phyloP scores from a whole-genome alignment of 1,139 yeast genomes.

The Candida sp. region DNA sequence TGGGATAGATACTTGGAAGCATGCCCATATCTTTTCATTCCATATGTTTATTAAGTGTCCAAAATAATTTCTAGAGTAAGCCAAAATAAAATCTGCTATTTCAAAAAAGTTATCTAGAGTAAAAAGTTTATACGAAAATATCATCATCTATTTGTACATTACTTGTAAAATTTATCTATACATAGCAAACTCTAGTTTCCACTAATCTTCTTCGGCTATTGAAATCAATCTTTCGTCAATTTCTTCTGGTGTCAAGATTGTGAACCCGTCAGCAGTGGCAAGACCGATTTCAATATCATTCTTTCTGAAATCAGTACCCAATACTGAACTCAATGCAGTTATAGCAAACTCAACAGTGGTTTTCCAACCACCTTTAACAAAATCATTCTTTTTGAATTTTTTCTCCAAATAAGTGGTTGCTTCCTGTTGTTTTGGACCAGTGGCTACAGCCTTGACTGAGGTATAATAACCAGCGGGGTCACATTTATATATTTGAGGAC shows the following conservation, averaged over 20 bases:
- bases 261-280: conserved; percentile 69
- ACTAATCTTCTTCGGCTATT: conserved; percentile 91
- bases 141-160: not conserved
- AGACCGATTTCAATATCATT: conserved; percentile 93
- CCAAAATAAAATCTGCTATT: too few species aligned
- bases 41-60: conserved; percentile 59
- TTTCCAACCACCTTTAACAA: conserved; percentile 83
- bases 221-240: conserved; percentile 92
- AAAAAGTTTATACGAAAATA: not conserved
- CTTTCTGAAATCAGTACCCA: conserved; percentile 92
- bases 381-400: conserved; percentile 75
- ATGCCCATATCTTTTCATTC: conserved; percentile 92
- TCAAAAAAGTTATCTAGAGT: not conserved
- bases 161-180: not conserved
- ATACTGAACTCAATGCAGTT: conserved; percentile 75
- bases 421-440: conserved; percentile 98
- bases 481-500: conserved; percentile 89
- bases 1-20: conserved; percentile 85
- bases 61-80: too few species aligned
- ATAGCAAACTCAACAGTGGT: conserved; percentile 88
- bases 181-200: not conserved
- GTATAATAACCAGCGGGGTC: conserved; percentile 98
- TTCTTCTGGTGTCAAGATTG: conserved; percentile 74
- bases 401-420: conserved; percentile 89
- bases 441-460: conserved; percentile 88